Evolutionary conservation across 2,329 filamentous ascomycete genomes (phyloP).

Genomic region (Paramyrothecium roridum): DNA sequence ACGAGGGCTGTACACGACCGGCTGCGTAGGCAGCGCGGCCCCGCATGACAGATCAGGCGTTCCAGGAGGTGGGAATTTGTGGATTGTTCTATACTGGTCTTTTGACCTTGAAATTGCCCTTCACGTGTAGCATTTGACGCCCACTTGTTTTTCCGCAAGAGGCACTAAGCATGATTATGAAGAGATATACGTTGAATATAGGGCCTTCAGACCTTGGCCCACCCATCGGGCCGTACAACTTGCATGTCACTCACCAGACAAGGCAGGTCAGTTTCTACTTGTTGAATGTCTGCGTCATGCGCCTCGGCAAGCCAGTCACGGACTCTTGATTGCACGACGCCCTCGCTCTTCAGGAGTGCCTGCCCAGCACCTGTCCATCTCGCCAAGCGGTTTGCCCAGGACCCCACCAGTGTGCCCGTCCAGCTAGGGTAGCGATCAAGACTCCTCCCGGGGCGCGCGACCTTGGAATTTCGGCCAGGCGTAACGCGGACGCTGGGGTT

Average conservation of each 20-base stretch:
- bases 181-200: background rate
- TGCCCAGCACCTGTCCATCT: conserved; percentile 8
- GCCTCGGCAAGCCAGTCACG: conserved; percentile 33
- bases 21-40: conserved; percentile 15
- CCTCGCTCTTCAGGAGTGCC: background rate
- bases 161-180: background rate
- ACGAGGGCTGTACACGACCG: too few relatives aligned
- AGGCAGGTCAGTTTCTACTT: conserved; percentile 17
- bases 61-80: background rate
- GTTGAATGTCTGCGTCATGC: background rate
- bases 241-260: conserved; percentile 61
- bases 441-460: background rate
- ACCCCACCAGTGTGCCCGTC: conserved; percentile 28
- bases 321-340: conserved; percentile 17
- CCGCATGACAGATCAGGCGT: background rate
- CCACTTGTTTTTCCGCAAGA: background rate
- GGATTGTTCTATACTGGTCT: too few relatives aligned
- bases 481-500: background rate
- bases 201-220: background rate
- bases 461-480: background rate
- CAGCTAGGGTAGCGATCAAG: background rate
- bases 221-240: conserved; percentile 41
- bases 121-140: background rate
- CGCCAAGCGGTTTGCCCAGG: conserved; percentile 32
- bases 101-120: too few relatives aligned